These are phyloP conservation scores for Fusarium sp. DNA, from an alignment of 2,329 filamentous ascomycete species.

Conservation along the genomic window DNA sequence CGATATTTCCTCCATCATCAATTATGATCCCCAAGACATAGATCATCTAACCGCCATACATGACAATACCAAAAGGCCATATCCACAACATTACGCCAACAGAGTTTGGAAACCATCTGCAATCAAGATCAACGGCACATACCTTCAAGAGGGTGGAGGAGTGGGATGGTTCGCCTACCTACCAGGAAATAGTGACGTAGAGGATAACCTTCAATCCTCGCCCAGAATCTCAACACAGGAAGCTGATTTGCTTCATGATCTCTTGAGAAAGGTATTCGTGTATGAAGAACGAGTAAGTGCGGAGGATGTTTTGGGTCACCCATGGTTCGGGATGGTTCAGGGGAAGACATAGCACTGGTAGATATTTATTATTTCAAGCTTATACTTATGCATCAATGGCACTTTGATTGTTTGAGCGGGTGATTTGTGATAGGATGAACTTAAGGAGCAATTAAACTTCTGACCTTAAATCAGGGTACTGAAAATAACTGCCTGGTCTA, in stretches of 20 bases:
- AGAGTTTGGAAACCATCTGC: not conserved
- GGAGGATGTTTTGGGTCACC: fast-evolving
- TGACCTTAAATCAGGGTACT: not conserved
- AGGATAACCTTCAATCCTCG: fast-evolving
- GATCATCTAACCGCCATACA: not conserved
- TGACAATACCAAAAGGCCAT: not conserved
- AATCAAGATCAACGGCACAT: not conserved
- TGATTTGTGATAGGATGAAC: not conserved
- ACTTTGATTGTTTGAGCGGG: not conserved
- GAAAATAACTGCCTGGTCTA: too few species aligned
- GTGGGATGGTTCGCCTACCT: not conserved
- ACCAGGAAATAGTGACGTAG: not conserved
- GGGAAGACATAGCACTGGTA: not conserved
- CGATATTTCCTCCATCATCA: not conserved
- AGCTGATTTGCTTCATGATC: not conserved
- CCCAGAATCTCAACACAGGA: not conserved
- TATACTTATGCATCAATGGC: too few species aligned
- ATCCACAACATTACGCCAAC: fast-evolving
- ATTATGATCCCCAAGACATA: not conserved
- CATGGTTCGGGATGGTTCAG: not conserved
- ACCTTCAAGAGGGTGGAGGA: not conserved
- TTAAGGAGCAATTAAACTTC: not conserved
- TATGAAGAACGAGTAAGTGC: not conserved
- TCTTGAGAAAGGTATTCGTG: not conserved
- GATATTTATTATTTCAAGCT: not conserved